Base-by-base conservation (phyloP, 129 eudicot species). In the Ambrosia trifida region DNA sequence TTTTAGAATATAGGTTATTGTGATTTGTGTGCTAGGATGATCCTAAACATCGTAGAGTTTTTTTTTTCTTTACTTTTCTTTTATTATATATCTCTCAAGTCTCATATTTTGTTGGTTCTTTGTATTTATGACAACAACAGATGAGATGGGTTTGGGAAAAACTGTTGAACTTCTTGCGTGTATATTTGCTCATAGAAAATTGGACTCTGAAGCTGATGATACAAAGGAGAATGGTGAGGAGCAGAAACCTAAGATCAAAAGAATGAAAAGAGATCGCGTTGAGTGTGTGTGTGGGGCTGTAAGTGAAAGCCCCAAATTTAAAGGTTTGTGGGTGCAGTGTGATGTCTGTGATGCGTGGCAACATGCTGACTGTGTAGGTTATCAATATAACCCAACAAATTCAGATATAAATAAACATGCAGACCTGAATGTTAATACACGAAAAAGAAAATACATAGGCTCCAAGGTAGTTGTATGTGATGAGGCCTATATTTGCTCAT, bases 341-440 rank as follows among this genome's bases (percentile, higher is more conserved):
- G 99, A 95, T 85, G 59, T 81, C 43, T 95, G 99, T 84, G 99
- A 95, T 77, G 97, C 99, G 28, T 90, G 99, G 99, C 99, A 95
- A 78, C 97, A 95, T 79, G 96, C 89, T 72, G 95, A 87, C 46
- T 95, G 99, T 86, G 99, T 95, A 60, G 88, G 91, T 19, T 95
- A 77, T 78, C 78, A 85, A 50, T 72, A 65, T 52, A 69, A 73
- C 64, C 62, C 65, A 57, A 85, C 65, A 74, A 30, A 58, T 12
- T 73, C 78, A 28, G 75, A 64, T 43, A 51, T 66, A 62, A 64
- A 62, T 72, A 61, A 68, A 57, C 43, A 68, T 13, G 31, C 65
- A 31, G 30, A 68, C 60, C 50, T 60, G 18, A 85, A 40, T 60
- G 79, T 50, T 56, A 70, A 12, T 73, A 71, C 81, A 43, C 70